phyloP scores from a whole-genome alignment of 768 basidiomycete genomes.

The Phanerochaete sordida region DNA sequence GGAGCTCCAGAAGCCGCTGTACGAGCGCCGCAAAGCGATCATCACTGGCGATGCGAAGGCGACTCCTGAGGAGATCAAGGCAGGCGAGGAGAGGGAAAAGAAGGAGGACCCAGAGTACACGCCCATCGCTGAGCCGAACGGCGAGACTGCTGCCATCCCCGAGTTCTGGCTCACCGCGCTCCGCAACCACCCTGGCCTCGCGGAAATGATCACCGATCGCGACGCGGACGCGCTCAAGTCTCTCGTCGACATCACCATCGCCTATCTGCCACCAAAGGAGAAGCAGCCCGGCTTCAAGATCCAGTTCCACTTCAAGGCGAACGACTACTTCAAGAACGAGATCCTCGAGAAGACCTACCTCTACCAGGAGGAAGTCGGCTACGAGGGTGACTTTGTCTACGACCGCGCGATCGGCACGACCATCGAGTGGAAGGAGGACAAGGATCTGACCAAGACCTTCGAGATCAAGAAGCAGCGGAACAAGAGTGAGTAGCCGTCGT shows the following conservation, averaged over 20 bases:
- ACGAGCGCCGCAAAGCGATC: slow-evolving; percentile 82
- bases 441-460: slow-evolving; percentile 94
- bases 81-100: slow-evolving; percentile 66
- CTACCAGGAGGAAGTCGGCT: slow-evolving; percentile 91
- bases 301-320: slow-evolving; percentile 72
- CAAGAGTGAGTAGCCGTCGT: slow-evolving; percentile 61
- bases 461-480: slow-evolving; percentile 99
- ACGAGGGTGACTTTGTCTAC: slow-evolving; percentile 95
- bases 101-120: slow-evolving; percentile 76
- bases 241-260: slow-evolving; percentile 75
- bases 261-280: slow-evolving; percentile 65
- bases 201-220: slow-evolving; percentile 89
- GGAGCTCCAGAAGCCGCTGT: slow-evolving; percentile 76
- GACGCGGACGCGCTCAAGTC: slow-evolving; percentile 84
- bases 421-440: slow-evolving; percentile 98
- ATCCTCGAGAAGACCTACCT: slow-evolving; percentile 90
- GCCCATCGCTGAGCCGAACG: slow-evolving; percentile 36
- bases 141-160: slow-evolving; percentile 58
- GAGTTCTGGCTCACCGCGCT: slow-evolving; percentile 99
- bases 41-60: slow-evolving; percentile 73
- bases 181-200: slow-evolving; percentile 83
- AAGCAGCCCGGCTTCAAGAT: slow-evolving; percentile 91
- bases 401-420: slow-evolving; percentile 89
- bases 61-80: slow-evolving; percentile 77
- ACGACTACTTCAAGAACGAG: slow-evolving; percentile 86